Base-by-base conservation (phyloP, 2,329 filamentous ascomycete genomes). In the Hypocreales sp. region DNA sequence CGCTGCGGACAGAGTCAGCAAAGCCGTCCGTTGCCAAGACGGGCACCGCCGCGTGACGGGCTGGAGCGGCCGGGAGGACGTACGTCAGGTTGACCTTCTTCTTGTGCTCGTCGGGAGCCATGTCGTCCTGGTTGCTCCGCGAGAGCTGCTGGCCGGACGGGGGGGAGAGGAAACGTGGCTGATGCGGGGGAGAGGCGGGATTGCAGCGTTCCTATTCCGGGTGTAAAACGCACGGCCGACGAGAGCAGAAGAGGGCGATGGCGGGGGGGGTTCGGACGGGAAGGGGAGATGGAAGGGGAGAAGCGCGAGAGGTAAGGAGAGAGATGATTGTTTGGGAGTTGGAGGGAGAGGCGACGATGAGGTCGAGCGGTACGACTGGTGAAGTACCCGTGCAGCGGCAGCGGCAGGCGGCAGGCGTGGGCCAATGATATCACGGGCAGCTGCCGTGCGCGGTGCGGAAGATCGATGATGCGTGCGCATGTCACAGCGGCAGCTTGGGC, bases 81-180 rank as follows among this genome's bases (percentile, higher is more conserved):
- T 70, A 87, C 81, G 72, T 68, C 56, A 87, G 55, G 58, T 87
- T 80, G 55, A 76, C 77, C 74, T 83, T 84, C 61, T 77, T 76
- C 72, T 83, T 84, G 45, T 73, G 64, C 35, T 80, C 67, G 35
- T 56, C 53, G 39, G 72, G 56, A 55, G 76, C 72, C 79, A 84
- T 84, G 40, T 57, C 79, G 68, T 41, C 41, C 33, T 33, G 32
- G 31, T 25, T 45, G 39, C 39, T 43, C 41, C 36, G 37, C n/a
- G 24, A 20, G 40, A 45, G 42, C 40, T 40, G 39, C 34, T 36
- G 37, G 29, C 40, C 26, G 29, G 26, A 29, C 32, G 35, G 32
- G 27, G 33, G 38, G 33, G 34, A 37, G 28, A 38, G 42, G 38
- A 38, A 39, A 33, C 31, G 37, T 35, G 40, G 31, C 31, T 34